Conservation (phyloP, 495 filamentous ascomycete genomes). For the Achaetomiella virescens region DNA sequence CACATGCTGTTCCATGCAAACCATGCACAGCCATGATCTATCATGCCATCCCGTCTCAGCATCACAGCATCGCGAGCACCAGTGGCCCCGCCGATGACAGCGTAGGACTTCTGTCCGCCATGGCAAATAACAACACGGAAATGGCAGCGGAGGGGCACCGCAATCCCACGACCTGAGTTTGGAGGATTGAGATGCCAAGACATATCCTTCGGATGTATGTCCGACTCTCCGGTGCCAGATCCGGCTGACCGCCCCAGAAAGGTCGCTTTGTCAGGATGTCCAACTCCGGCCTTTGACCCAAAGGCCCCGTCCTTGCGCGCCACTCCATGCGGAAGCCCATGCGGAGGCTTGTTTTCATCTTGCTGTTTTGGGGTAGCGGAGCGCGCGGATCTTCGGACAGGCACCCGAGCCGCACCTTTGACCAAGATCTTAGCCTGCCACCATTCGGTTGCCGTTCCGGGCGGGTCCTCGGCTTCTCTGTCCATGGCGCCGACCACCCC, state of each 20-base stretch:
- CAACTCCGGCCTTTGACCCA: too few relatives aligned
- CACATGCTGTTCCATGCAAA: too few relatives aligned
- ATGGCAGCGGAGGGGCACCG: too few relatives aligned
- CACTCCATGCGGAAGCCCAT: background rate
- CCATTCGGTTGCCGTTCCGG: slow-evolving; percentile 12
- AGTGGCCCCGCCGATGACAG: too few relatives aligned
- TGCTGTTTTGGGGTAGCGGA: slow-evolving; percentile 13
- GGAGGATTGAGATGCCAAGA: background rate
- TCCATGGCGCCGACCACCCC: slow-evolving; percentile 10
- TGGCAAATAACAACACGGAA: too few relatives aligned
- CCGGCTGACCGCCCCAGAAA: background rate
- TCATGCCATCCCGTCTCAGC: too few relatives aligned
- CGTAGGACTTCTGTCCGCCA: too few relatives aligned
- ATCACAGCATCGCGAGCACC: too few relatives aligned
- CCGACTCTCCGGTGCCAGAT: background rate
- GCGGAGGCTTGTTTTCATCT: slow-evolving; percentile 3
- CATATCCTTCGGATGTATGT: background rate
- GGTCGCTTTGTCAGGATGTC: too few relatives aligned
- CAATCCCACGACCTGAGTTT: too few relatives aligned
- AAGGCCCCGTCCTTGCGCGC: too few relatives aligned
- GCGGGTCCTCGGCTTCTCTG: slow-evolving; percentile 7
- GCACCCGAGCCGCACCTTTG: slow-evolving; percentile 8
- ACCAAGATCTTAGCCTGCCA: slow-evolving; percentile 15
- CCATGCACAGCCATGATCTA: too few relatives aligned
- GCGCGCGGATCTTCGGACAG: slow-evolving; percentile 15